phyloP scores from a whole-genome alignment of 2,329 filamentous ascomycete genomes.

The Talaromyces funiculosus region DNA sequence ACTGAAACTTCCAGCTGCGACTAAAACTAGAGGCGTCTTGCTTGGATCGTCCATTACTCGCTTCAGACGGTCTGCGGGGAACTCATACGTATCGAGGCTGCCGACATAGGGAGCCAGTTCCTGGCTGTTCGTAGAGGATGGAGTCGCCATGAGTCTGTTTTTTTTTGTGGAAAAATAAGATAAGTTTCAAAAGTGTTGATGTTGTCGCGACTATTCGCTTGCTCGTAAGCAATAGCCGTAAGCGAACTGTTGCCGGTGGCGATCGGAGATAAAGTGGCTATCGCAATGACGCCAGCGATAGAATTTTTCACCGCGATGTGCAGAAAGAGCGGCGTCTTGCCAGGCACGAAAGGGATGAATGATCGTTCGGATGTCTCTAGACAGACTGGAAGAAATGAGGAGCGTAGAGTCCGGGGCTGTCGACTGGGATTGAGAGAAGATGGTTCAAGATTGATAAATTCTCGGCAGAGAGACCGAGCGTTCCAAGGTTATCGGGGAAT shows the following conservation, averaged over 20 bases:
- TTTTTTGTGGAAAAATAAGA: too few species aligned
- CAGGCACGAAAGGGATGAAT: neutral
- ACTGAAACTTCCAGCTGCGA: slow-evolving; percentile 58
- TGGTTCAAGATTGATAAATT: neutral
- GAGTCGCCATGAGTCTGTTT: neutral
- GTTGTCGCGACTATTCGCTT: neutral
- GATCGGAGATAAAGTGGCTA: slow-evolving; percentile 8
- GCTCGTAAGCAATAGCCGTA: neutral
- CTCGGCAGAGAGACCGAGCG: neutral
- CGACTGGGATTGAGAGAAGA: neutral
- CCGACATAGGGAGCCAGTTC: slow-evolving; percentile 21
- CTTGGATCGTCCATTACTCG: slow-evolving; percentile 43
- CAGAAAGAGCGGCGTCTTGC: neutral
- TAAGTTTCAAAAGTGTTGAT: neutral
- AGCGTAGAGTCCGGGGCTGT: neutral
- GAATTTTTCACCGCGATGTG: neutral
- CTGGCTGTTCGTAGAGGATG: slow-evolving; percentile 20
- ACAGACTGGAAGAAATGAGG: neutral
- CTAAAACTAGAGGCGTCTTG: slow-evolving; percentile 44
- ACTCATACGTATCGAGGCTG: slow-evolving; percentile 37
- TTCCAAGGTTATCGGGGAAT: too few species aligned
- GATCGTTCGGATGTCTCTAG: neutral
- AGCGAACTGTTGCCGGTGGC: neutral
- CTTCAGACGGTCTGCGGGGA: slow-evolving; percentile 42
- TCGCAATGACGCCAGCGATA: slow-evolving; percentile 8